Percentiles rank a stretch among this genome's conserved stretches.
phyloP scores from a whole-genome alignment of 2,329 filamentous ascomycete species.

The Alternaria hordeiaustralica region DNA sequence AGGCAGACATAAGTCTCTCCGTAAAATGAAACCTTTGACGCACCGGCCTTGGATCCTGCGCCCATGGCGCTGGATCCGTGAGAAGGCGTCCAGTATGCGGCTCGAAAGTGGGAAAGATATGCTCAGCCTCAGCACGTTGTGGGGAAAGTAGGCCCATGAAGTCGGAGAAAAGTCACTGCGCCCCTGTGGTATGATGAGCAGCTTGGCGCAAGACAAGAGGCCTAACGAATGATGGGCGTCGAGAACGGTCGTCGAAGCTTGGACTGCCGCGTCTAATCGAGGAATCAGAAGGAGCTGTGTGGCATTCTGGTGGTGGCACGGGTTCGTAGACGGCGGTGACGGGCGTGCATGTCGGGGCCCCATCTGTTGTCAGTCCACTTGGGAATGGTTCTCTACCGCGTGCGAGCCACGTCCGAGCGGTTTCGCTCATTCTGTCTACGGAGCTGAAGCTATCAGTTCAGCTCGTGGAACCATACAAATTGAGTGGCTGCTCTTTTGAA shows the following conservation, averaged over 20 bases:
- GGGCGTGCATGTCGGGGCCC: conserved; percentile 16
- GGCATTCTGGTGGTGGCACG: conserved; percentile 34
- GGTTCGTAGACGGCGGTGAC: conserved; percentile 10
- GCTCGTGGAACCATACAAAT: conserved; percentile 24
- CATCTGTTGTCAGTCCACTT: conserved; percentile 19
- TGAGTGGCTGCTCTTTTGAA: conserved; percentile 11
- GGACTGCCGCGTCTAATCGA: conserved; percentile 8
- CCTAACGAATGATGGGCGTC: conserved; percentile 23
- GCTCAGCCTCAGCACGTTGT: conserved; percentile 40
- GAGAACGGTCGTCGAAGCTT: conserved; percentile 16
- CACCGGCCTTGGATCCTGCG: conserved; percentile 24
- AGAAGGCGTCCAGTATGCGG: conserved; percentile 32
- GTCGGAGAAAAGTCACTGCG: conserved; percentile 19
- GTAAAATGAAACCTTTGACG: conserved; percentile 30
- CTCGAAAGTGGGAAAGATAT: conserved; percentile 19
- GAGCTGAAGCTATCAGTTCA: conserved; percentile 31
- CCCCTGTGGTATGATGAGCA: conserved; percentile 16
- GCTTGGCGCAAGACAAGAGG: conserved; percentile 11
- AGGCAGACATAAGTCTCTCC: conserved; percentile 34
- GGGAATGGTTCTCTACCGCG: conserved; percentile 17
- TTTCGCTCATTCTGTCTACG: conserved; percentile 23
- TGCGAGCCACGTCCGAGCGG: conserved; percentile 26
- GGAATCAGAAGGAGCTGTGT: conserved; percentile 17
- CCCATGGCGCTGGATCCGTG: conserved; percentile 22
- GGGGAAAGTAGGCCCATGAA: conserved; percentile 25